These are phyloP conservation scores for Lentinula lateritia DNA, from an alignment of 768 basidiomycete genomes.

Conservation along the genomic window DNA sequence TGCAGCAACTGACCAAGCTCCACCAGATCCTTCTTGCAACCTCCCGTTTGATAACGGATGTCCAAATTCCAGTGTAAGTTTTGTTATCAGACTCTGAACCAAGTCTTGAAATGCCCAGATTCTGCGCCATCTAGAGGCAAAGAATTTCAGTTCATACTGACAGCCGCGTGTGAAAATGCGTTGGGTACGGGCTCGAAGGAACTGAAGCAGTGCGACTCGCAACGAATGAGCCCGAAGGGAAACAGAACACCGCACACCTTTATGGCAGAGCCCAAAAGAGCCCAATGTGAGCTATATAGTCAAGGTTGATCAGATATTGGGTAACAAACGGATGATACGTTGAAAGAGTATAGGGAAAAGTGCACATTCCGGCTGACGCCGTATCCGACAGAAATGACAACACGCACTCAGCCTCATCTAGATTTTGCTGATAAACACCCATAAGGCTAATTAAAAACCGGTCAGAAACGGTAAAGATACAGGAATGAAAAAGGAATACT, in stretches of 20 bases:
- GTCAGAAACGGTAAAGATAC: not conserved
- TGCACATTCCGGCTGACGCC: not conserved
- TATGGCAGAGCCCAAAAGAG: constrained; percentile 19
- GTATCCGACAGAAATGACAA: not conserved
- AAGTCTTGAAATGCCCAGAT: constrained; percentile 20
- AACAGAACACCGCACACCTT: constrained; percentile 12
- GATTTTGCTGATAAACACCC: constrained; percentile 23
- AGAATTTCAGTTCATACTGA: not conserved
- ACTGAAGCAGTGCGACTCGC: not conserved
- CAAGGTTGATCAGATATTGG: not conserved
- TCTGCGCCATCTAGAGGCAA: constrained; percentile 18
- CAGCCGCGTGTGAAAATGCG: not conserved
- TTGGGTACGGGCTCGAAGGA: not conserved
- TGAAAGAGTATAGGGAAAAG: not conserved
- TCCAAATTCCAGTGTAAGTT: constrained; percentile 17
- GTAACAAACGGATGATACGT: not conserved
- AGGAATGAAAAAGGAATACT: not conserved
- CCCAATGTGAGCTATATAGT: constrained; percentile 18
- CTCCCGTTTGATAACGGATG: constrained; percentile 20
- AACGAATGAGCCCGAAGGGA: not conserved
- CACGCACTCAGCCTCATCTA: constrained; percentile 20
- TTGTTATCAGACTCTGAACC: constrained; percentile 18
- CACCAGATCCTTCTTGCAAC: constrained; percentile 21
- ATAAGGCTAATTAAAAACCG: constrained; percentile 15
- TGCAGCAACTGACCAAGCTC: constrained; percentile 13